Evolutionary conservation across 169 alveolate species (phyloP).

Genomic region (Amoebophrya sp.): DNA sequence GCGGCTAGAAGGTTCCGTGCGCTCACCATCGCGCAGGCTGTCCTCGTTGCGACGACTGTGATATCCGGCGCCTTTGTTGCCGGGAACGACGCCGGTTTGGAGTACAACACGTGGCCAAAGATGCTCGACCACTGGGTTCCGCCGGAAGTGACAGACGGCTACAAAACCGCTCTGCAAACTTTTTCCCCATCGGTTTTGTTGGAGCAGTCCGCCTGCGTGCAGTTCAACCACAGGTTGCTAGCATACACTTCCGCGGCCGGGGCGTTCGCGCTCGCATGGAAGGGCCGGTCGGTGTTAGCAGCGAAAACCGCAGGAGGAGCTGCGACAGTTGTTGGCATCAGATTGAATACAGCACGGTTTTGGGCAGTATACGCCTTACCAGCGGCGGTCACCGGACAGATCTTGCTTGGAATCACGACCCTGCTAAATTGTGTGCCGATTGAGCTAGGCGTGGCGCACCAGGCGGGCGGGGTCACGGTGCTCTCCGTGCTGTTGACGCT

Average conservation of each 20-base stretch:
- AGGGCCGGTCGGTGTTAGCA: background rate
- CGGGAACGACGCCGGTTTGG: constrained; percentile 53
- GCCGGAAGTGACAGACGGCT: constrained; percentile 29
- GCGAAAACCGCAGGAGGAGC: too few species aligned
- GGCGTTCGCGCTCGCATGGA: background rate
- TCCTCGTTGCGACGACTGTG: constrained; percentile 38
- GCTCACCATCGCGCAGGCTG: constrained; percentile 34
- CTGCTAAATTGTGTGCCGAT: constrained; percentile 45
- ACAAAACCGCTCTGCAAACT: background rate
- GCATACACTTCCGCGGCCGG: constrained; percentile 39
- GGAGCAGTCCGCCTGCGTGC: constrained; percentile 43
- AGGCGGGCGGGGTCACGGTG: constrained; percentile 28
- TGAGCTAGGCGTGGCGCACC: constrained; percentile 49
- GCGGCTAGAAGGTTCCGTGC: constrained; percentile 23
- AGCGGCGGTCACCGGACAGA: constrained; percentile 29
- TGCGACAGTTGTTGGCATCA: too few species aligned
- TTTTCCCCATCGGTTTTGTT: constrained; percentile 21
- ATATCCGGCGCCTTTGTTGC: constrained; percentile 54
- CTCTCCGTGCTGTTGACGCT: background rate
- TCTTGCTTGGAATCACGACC: constrained; percentile 45
- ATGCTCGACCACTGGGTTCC: constrained; percentile 53
- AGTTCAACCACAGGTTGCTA: constrained; percentile 47
- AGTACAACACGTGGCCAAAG: constrained; percentile 51
- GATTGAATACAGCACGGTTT: too few species aligned
- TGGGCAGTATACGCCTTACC: background rate